Base-by-base conservation (phyloP, 2,329 filamentous ascomycete species). In the Clonostachys rhizophaga region DNA sequence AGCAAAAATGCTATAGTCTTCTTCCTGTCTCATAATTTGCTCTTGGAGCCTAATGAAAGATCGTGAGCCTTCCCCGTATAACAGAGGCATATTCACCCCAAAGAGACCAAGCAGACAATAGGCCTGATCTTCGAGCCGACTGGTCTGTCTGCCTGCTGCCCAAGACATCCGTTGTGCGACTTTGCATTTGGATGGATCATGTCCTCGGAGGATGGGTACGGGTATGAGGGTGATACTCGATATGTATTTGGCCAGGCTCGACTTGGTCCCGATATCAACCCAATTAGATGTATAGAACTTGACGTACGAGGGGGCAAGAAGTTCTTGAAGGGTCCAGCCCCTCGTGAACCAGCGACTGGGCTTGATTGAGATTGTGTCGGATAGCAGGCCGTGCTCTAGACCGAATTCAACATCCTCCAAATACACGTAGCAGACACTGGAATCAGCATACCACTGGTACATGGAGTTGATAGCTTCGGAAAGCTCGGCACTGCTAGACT, bases 311-410 rank as follows among this genome's bases (percentile, higher is more conserved):
- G 62, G 62, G 0, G 64, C 85, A 10, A 89, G 73, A 0, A 86
- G 83, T 61, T 89, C 81, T 58, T 85, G 85, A 50, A 85, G 66
- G 0, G 83, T 87, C 56, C 81, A 78, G 13, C 63, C 62, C 78
- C 74, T 51, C 4, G 53, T 59, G 44, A 65, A 65, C 62, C 63
- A 67, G 9, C 41, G 10, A 11, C 41, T 30, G 9, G 12, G 16
- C 41, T 18, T 30, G 18, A 13, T 13, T 24, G 24, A 24, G 24
- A 24, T 24, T 24, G 7, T 24, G 2, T n/a, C 6, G 36, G 17
- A 39, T 14, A 39, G 36, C 17, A 7, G 36, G 7, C 24, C 24
- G 7, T 24, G 24, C 36, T 39, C 36, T 11, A 13, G 20, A 6
- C 30, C 41, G 12, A 12, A 10, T 6, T 43, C 41, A n/a, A 24